phyloP scores from a whole-genome alignment of 352 stramenopile species.

The Globisporangium paroecandrum region DNA sequence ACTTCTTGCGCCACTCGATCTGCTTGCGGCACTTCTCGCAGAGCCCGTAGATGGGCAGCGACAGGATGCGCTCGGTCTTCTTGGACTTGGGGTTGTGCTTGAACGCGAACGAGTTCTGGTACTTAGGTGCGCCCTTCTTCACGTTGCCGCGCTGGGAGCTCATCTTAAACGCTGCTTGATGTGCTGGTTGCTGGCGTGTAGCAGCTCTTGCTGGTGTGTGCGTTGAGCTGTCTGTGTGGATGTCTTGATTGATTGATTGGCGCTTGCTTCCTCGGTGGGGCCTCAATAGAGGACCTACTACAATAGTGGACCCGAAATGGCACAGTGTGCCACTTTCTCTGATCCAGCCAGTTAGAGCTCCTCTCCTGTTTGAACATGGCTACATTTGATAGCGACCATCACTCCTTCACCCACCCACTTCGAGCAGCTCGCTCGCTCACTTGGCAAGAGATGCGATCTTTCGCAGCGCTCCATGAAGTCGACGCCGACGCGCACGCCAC shows the following conservation, averaged over 20 bases:
- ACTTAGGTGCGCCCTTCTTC: slow-evolving; percentile 88
- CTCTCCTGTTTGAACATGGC: slow-evolving; percentile 8
- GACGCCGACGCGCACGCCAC: slow-evolving; percentile 13
- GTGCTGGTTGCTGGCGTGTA: not conserved
- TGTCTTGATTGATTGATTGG: slow-evolving; percentile 14
- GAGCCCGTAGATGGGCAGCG: slow-evolving; percentile 88
- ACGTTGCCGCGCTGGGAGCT: slow-evolving; percentile 83
- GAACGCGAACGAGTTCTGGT: slow-evolving; percentile 98
- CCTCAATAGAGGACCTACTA: not conserved
- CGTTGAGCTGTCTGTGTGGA: not conserved
- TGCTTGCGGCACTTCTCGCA: slow-evolving; percentile 94
- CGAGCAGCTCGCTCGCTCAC: not conserved
- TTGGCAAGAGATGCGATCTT: slow-evolving; percentile 7
- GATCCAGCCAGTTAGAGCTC: not conserved
- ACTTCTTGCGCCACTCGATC: slow-evolving; percentile 99
- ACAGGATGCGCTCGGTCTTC: slow-evolving; percentile 94
- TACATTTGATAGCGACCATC: slow-evolving; percentile 5
- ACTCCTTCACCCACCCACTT: not conserved
- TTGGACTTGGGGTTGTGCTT: slow-evolving; percentile 98
- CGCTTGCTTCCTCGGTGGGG: slow-evolving; percentile 2
- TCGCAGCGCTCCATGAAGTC: slow-evolving; percentile 3
- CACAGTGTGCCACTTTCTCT: slow-evolving; percentile 3
- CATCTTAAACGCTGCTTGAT: slow-evolving; percentile 35
- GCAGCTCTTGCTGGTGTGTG: not conserved
- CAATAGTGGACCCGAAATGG: slow-evolving; percentile 1